Evolutionary conservation across 495 filamentous ascomycete species (phyloP).

Genomic region (Clavariopsis aquatica): DNA sequence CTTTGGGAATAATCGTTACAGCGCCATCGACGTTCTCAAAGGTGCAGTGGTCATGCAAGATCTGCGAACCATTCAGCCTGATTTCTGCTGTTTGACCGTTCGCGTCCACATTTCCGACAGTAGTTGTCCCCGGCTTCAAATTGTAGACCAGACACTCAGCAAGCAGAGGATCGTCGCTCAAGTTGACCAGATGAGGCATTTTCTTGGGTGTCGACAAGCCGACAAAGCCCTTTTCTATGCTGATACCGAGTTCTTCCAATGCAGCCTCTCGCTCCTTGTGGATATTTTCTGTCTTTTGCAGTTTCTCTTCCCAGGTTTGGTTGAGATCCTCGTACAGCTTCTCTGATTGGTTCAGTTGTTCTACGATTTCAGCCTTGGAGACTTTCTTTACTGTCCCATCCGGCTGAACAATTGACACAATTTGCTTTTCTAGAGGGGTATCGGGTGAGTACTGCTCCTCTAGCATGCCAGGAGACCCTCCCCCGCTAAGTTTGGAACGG

Average conservation of each 20-base stretch:
- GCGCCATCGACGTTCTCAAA: conserved; percentile 91
- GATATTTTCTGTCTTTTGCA: conserved; percentile 91
- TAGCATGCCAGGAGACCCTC: conserved; percentile 47
- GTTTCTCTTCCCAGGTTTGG: conserved; percentile 97
- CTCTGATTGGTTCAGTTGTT: conserved; percentile 92
- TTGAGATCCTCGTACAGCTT: conserved; percentile 96
- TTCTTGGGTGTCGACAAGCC: conserved; percentile 95
- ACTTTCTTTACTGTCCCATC: conserved; percentile 92
- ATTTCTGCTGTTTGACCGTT: conserved; percentile 76
- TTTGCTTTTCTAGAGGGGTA: conserved; percentile 90
- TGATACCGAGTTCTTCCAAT: conserved; percentile 94
- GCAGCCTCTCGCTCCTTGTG: conserved; percentile 97
- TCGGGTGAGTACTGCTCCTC: conserved; percentile 88
- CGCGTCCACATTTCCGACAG: conserved; percentile 88
- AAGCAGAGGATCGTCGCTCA: conserved; percentile 92
- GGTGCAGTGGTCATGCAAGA: conserved; percentile 85
- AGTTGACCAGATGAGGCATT: conserved; percentile 97
- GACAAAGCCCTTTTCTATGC: conserved; percentile 97
- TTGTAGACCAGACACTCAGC: conserved; percentile 98
- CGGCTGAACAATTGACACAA: conserved; percentile 85
- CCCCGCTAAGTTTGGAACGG: conserved; percentile 78
- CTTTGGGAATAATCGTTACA: conserved; percentile 84
- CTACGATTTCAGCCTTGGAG: conserved; percentile 96
- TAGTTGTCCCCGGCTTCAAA: conserved; percentile 90
- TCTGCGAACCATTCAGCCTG: conserved; percentile 88